Evolutionary conservation across 1,284 basidiomycete genomes (phyloP), one percentile per base, ranked within the genome.

Genomic region (Marasmius fiardii): DNA sequence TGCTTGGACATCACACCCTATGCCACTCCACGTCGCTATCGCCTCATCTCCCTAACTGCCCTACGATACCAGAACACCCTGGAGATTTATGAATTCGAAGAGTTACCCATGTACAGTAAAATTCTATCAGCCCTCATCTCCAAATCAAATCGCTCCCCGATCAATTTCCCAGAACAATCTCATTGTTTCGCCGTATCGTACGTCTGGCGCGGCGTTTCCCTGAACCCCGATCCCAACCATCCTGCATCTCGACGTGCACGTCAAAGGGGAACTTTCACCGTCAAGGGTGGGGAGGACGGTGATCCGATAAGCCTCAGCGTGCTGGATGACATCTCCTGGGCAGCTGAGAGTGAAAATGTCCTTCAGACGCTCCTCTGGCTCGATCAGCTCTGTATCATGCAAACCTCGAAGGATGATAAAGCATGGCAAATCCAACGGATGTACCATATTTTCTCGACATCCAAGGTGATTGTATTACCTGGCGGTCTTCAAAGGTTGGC

Each of bases 361-460:
- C n/a, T n/a, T n/a, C 10, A n/a, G 18, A 21, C 4, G 16, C 58
- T 54, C 37, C 34, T 59, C 5, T 59, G 57, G 57, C 54, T 58
- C 26, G 57, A 59, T 26, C 37, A 34, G 23, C 21, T 55, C 26
- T 55, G 58, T 21, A 55, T 60, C 18, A 2, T 60, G 31, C 58
- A 58, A 35, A 52, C 41, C 6, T 18, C 43, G 35, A 34, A 39
- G 20, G 18, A 41, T 28, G 57, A 55, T 47, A 60, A 60, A 35
- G 21, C 35, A 11, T 58, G 48, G 58, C 52, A 59, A 47, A 59
- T 59, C 31, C 12, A 33, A 14, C 43, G 39, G 24, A 58, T 59
- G 52, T 53, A 53, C 37, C 21, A 37, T 14, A 53, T 59, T 39
- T 59, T 56, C 34, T 23, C 34, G 16, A 20, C 16, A 20, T 60